A percentile compares a stretch with the other conserved stretches of the same genome.
Evolutionary conservation across 441 rosid species (phyloP).

Genomic region (Adansonia rubrostipa): DNA sequence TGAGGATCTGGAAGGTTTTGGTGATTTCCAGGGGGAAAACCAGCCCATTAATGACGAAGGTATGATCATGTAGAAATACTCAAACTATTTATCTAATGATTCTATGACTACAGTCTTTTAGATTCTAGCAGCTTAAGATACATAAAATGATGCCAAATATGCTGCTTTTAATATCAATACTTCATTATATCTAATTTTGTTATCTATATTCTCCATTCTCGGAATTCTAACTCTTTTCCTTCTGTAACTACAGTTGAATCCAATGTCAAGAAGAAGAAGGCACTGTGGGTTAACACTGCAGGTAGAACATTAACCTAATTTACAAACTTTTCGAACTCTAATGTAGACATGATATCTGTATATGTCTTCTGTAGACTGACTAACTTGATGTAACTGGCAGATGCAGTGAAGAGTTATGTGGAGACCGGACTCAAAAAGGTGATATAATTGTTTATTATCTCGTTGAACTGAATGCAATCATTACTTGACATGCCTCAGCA

Average conservation of each 20-base stretch:
- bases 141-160: constrained; percentile 11
- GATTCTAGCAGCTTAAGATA: constrained; percentile 3
- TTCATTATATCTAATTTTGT: constrained; percentile 12
- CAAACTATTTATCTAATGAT: constrained; percentile 7
- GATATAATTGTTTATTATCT: constrained; percentile 18
- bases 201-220: constrained; percentile 6
- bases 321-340: constrained; percentile 9
- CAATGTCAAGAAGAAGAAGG: constrained; percentile 35
- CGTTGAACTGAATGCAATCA: neutral
- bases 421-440: constrained; percentile 51
- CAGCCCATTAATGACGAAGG: constrained; percentile 47
- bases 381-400: constrained; percentile 32
- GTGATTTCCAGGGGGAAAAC: constrained; percentile 52
- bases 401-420: constrained; percentile 35
- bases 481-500: constrained; percentile 5
- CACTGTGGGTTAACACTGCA: constrained; percentile 32
- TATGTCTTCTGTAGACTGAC: constrained; percentile 9
- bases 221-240: constrained; percentile 25
- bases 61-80: constrained; percentile 25
- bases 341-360: constrained; percentile 14
- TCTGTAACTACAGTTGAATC: constrained; percentile 39
- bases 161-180: neutral
- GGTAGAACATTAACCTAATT: constrained; percentile 35
- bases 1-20: constrained; percentile 30
- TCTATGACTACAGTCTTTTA: constrained; percentile 3